A percentile compares a stretch with the other conserved stretches of the same genome.
Evolutionary conservation across 2,329 filamentous ascomycete genomes (phyloP).

Genomic region (Ramularia endophylla): DNA sequence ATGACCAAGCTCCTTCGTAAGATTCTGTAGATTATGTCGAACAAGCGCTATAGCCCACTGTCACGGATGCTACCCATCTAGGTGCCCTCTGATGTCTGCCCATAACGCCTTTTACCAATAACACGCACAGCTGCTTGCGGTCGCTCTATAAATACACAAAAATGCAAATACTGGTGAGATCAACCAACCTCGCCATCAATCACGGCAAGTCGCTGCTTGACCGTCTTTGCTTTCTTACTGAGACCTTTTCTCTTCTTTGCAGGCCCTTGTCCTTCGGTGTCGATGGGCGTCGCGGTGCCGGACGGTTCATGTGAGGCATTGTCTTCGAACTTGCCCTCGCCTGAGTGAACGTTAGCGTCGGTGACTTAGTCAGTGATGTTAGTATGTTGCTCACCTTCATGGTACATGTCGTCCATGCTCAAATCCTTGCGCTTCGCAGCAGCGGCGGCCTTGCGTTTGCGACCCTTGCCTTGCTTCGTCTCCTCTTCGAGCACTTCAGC

Average conservation of each 20-base stretch:
- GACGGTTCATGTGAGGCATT: constrained; percentile 75
- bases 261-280: constrained; percentile 36
- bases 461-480: constrained; percentile 48
- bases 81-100: too few species aligned
- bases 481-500: constrained; percentile 71
- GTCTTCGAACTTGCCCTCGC: constrained; percentile 95
- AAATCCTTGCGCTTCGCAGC: constrained; percentile 56
- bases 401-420: constrained; percentile 92
- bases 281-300: constrained; percentile 75
- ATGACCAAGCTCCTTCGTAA: too few species aligned
- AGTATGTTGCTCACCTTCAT: constrained; percentile 72
- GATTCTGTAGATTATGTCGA: too few species aligned
- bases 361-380: not conserved
- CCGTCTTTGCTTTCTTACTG: constrained; percentile 48
- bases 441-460: constrained; percentile 44
- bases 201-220: constrained; percentile 45
- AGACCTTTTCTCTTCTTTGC: constrained; percentile 53
- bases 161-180: not conserved
- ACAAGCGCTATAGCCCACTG: too few species aligned
- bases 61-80: too few species aligned
- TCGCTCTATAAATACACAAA: not conserved
- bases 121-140: too few species aligned
- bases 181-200: constrained; percentile 37
- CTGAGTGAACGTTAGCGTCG: constrained; percentile 43
- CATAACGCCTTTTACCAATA: too few species aligned